Evolutionary conservation across 202 grass and related monocot genomes (phyloP).

Genomic region (Schoenoplectus triqueter): DNA sequence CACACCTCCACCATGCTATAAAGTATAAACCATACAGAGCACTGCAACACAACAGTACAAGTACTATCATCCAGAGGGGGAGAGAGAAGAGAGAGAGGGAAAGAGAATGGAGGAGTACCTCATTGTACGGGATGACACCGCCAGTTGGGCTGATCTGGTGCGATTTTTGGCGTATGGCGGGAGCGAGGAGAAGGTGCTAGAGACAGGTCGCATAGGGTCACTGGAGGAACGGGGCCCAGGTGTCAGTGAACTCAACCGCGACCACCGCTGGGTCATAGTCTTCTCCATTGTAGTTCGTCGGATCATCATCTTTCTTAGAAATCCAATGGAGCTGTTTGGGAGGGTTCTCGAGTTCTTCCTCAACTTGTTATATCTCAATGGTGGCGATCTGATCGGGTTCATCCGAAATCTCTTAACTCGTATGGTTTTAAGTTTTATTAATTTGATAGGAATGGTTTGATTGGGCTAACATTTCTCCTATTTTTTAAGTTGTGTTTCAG

Average conservation of each 20-base stretch:
- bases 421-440: slow-evolving; percentile 25
- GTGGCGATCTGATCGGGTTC: slow-evolving; percentile 18
- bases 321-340: slow-evolving; percentile 39
- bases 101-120: slow-evolving; percentile 33
- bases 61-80: not conserved
- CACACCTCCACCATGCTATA: not conserved
- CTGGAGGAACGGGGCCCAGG: not conserved
- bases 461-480: not conserved
- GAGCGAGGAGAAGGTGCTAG: slow-evolving; percentile 24
- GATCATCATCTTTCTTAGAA: slow-evolving; percentile 37
- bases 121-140: slow-evolving; percentile 28
- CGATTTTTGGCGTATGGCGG: slow-evolving; percentile 9
- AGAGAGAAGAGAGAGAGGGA: slow-evolving; percentile 10
- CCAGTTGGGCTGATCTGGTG: not conserved
- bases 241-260: not conserved
- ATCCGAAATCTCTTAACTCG: slow-evolving; percentile 37
- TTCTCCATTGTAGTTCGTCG: slow-evolving; percentile 42
- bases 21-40: not conserved
- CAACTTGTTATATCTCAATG: slow-evolving; percentile 41
- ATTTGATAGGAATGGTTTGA: not conserved
- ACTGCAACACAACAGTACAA: not conserved
- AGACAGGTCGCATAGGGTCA: not conserved
- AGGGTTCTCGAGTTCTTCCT: slow-evolving; percentile 43
- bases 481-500: not conserved
- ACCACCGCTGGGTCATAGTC: slow-evolving; percentile 44